Base-by-base conservation (phyloP, 2,329 filamentous ascomycete genomes). In the Alternaria sp. region DNA sequence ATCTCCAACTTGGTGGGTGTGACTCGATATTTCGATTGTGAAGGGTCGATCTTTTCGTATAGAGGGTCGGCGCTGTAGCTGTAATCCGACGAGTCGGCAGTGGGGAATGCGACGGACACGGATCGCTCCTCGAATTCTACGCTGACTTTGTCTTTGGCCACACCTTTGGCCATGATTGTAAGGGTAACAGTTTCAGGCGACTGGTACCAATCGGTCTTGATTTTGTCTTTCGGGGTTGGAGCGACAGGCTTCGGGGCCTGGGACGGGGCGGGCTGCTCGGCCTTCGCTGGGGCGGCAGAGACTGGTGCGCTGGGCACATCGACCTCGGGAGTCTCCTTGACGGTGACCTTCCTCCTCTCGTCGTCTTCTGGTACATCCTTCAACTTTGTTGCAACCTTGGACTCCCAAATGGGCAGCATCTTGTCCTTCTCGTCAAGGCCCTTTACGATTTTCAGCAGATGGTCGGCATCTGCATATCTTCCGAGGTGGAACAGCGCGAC, bases 1-100 rank as follows among this genome's bases (percentile, higher is more conserved):
- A 97, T 82, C 78, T 97, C 94, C 58, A 97, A 85, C 78, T 97
- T 97, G 73, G 89, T 93, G 2, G 90, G 85, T 45, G 91, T 90
- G 58, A 96, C 87, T 1, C 84, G 86, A 69, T 83, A 87, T 47
- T 84, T 90, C 20, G 88, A 93, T 30, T 84, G 80, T 2, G 84
- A 73, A 0, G 87, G 79, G 56, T 92, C 86, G 71, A 97, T 89
- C 10, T 85, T 77, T 14, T 86, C 88, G 77, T 86, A 93, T 4
- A 95, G 87, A 6, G 91, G 89, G 18, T 89, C 85, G 46, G 93
- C 85, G 1, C 84, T 85, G 73, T 88, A 90, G 64, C 87, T 85
- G 68, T 87, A 91, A 45, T 87, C 85, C 6, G 83, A 82, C 14
- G 84, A 84, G 37, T 79, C 83, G 18, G 79, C 67, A 30, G 87